Conservation (phyloP, 345 rosid species). For the Physaria fendleri region DNA sequence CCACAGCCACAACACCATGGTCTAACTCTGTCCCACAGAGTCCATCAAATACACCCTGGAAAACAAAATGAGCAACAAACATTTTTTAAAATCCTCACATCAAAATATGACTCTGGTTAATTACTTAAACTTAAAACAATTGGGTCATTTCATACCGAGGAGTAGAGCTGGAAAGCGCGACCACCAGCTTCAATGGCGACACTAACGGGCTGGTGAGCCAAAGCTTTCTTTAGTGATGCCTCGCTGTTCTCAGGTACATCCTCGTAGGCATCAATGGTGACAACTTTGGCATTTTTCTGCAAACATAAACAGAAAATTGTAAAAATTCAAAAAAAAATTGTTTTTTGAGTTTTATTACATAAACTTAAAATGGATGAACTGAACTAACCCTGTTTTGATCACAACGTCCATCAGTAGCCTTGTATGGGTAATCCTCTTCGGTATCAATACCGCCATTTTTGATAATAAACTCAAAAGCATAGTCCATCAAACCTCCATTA, state of each 20-base stretch:
- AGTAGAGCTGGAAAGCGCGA: slow-evolving; percentile 71
- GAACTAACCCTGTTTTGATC: slow-evolving; percentile 60
- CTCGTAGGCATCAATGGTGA: slow-evolving; percentile 57
- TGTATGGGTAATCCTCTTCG: slow-evolving; percentile 81
- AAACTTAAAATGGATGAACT: background rate
- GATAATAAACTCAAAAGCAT: slow-evolving; percentile 83
- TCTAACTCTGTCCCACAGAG: slow-evolving; percentile 65
- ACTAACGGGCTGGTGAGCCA: slow-evolving; percentile 70
- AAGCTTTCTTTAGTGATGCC: slow-evolving; percentile 63
- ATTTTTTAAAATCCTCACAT: slow-evolving; percentile 3
- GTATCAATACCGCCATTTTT: slow-evolving; percentile 82
- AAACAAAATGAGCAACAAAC: background rate
- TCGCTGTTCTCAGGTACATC: slow-evolving; percentile 69
- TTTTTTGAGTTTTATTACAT: background rate
- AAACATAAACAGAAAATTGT: background rate
- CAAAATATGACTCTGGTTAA: too few relatives aligned
- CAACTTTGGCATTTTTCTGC: slow-evolving; percentile 86
- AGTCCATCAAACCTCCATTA: slow-evolving; percentile 92
- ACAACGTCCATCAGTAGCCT: slow-evolving; percentile 50
- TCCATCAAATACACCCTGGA: slow-evolving; percentile 76
- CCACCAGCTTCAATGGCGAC: slow-evolving; percentile 89
- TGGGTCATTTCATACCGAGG: slow-evolving; percentile 21
- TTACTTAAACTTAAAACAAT: too few relatives aligned
- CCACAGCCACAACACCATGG: slow-evolving; percentile 90
- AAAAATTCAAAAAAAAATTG: background rate